A percentile compares a stretch with the other conserved stretches of the same genome.
phyloP scores from a whole-genome alignment of 441 rosid species.

The Erodium trifolium region DNA sequence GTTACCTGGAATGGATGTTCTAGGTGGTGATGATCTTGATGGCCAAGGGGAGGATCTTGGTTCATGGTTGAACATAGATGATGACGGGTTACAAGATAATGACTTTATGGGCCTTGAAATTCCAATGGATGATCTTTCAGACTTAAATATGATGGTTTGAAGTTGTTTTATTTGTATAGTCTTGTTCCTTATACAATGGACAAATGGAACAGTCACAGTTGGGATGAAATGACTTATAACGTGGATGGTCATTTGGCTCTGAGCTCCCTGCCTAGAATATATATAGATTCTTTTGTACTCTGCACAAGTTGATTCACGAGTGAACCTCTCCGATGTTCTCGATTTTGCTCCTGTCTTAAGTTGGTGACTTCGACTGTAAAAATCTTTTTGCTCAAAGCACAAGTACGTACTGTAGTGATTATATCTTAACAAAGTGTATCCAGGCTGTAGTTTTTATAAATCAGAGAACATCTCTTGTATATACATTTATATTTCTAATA shows the following conservation, averaged over 20 bases:
- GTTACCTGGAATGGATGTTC: constrained; percentile 57
- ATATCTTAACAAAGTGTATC: constrained; percentile 43
- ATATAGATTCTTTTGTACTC: constrained; percentile 55
- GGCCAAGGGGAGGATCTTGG: constrained; percentile 73
- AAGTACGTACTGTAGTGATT: constrained; percentile 45
- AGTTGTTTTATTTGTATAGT: constrained; percentile 63
- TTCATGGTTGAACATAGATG: constrained; percentile 94
- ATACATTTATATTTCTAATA: constrained; percentile 4
- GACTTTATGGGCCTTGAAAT: constrained; percentile 94
- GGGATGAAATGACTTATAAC: constrained; percentile 49
- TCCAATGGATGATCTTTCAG: constrained; percentile 99
- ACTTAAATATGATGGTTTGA: constrained; percentile 95
- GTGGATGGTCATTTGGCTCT: constrained; percentile 40
- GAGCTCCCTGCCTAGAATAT: constrained; percentile 34
- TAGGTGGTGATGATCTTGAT: constrained; percentile 44
- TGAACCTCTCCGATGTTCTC: constrained; percentile 36
- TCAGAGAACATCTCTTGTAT: constrained; percentile 3
- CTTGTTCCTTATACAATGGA: constrained; percentile 77
- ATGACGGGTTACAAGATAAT: constrained; percentile 77
- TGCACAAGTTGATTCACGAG: constrained; percentile 42
- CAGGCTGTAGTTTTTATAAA: constrained; percentile 41
- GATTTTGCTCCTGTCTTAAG: constrained; percentile 55
- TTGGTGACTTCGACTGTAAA: constrained; percentile 55
- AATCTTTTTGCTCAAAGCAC: constrained; percentile 36
- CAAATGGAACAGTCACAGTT: constrained; percentile 37